phyloP scores from a whole-genome alignment of 345 rosid genomes.

The Syzygium aqueum region DNA sequence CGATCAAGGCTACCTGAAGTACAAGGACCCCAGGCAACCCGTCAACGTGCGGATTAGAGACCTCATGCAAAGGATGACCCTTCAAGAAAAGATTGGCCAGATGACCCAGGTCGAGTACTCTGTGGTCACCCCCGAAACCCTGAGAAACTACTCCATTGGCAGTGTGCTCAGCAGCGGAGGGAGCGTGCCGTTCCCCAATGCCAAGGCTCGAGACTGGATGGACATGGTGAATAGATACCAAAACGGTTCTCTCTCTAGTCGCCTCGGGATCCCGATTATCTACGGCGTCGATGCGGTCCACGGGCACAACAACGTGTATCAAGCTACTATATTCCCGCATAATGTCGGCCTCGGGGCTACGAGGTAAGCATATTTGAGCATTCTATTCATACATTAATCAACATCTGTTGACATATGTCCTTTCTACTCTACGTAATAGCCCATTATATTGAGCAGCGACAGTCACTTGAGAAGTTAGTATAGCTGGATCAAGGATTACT shows the following conservation, averaged over 20 bases:
- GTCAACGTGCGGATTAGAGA: constrained; percentile 9
- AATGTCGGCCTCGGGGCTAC: constrained; percentile 53
- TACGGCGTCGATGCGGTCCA: constrained; percentile 63
- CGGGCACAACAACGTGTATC: constrained; percentile 39
- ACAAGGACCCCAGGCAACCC: constrained; percentile 12
- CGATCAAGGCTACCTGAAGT: neutral
- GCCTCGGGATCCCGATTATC: constrained; percentile 76
- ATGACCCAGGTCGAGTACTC: constrained; percentile 26
- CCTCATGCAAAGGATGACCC: constrained; percentile 20
- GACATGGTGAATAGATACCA: constrained; percentile 32
- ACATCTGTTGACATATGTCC: neutral
- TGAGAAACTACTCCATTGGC: constrained; percentile 67
- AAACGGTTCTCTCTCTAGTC: constrained; percentile 39
- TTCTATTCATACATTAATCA: neutral
- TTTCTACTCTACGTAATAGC: neutral
- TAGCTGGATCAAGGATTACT: neutral
- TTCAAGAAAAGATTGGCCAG: constrained; percentile 33
- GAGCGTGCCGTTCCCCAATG: constrained; percentile 29
- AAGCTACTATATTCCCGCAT: constrained; percentile 40
- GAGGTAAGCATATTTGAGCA: constrained; percentile 25
- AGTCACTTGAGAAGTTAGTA: neutral
- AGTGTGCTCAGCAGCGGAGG: constrained; percentile 62
- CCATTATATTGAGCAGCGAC: neutral
- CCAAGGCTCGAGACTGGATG: constrained; percentile 36
- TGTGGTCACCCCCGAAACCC: constrained; percentile 18